Evolutionary conservation across 1,139 yeast genomes (phyloP).

Genomic region (Casaregolazyma lundiana): DNA sequence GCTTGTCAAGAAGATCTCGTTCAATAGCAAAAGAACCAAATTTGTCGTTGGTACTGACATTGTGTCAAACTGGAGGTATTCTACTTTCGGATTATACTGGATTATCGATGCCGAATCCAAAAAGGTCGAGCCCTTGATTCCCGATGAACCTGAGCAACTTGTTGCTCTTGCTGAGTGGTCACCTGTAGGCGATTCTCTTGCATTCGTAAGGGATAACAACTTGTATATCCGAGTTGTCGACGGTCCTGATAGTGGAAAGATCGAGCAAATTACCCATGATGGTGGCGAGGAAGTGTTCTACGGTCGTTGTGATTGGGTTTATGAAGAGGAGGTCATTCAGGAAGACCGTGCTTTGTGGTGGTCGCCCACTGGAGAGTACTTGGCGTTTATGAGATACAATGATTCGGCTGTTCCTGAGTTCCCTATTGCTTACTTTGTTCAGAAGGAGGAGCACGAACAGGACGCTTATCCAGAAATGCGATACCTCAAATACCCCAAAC

Average conservation of each 20-base stretch:
- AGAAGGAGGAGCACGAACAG: conserved; percentile 29
- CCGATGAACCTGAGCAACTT: conserved; percentile 27
- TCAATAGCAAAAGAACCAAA: conserved; percentile 39
- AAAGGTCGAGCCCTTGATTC: conserved; percentile 40
- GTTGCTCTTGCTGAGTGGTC: conserved; percentile 65
- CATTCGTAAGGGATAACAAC: conserved; percentile 64
- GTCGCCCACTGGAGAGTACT: conserved; percentile 64
- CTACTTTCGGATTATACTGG: conserved; percentile 66
- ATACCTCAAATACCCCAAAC: conserved; percentile 77
- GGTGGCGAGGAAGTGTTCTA: conserved; percentile 68
- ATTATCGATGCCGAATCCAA: conserved; percentile 42
- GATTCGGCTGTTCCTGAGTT: conserved; percentile 67
- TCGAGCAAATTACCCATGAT: conserved; percentile 53
- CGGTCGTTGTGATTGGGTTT: conserved; percentile 95
- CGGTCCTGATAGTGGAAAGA: conserved; percentile 21
- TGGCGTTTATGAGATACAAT: conserved; percentile 64
- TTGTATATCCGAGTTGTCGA: conserved; percentile 44
- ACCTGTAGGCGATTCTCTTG: conserved; percentile 61
- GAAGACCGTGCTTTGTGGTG: conserved; percentile 77
- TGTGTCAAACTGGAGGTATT: conserved; percentile 68
- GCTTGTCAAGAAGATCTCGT: conserved; percentile 24
- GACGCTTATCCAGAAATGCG: conserved; percentile 56
- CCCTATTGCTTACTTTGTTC: conserved; percentile 59
- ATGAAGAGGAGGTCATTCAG: conserved; percentile 83
- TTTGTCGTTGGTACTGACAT: conserved; percentile 51